Evolutionary conservation across 1,284 basidiomycete genomes (phyloP).

Genomic region (Taiwanofungus camphoratus): DNA sequence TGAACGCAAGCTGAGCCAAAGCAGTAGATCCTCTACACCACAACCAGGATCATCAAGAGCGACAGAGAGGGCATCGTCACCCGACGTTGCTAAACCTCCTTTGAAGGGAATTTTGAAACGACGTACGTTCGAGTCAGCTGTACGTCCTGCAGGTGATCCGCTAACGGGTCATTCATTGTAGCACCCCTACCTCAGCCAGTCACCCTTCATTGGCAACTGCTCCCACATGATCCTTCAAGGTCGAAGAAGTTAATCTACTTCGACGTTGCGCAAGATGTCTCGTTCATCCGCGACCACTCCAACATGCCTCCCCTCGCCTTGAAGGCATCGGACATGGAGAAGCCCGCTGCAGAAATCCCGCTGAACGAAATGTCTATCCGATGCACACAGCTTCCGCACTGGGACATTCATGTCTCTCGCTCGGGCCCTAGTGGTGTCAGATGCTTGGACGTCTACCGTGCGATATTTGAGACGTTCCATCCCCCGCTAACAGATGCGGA

Average conservation of each 20-base stretch:
- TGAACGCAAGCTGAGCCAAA: background rate
- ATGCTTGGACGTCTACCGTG: constrained; percentile 49
- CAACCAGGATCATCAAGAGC: constrained; percentile 10
- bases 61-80: constrained; percentile 4
- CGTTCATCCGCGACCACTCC: constrained; percentile 19
- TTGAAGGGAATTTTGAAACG: constrained; percentile 24
- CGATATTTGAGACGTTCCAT: constrained; percentile 43
- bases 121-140: constrained; percentile 11
- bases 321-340: constrained; percentile 26
- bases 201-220: constrained; percentile 36
- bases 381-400: constrained; percentile 29
- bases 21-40: constrained; percentile 9
- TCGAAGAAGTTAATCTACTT: constrained; percentile 23
- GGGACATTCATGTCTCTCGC: constrained; percentile 40
- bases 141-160: no score
- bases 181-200: constrained; percentile 26
- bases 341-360: constrained; percentile 27
- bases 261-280: constrained; percentile 25
- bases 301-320: constrained; percentile 13
- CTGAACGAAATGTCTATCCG: constrained; percentile 33
- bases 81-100: constrained; percentile 8
- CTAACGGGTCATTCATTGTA: constrained; percentile 19
- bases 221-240: constrained; percentile 28
- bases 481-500: constrained; percentile 39
- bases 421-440: constrained; percentile 33